Base-by-base conservation (phyloP, 2,329 filamentous ascomycete genomes). In the Emericellopsis cladophorae region DNA sequence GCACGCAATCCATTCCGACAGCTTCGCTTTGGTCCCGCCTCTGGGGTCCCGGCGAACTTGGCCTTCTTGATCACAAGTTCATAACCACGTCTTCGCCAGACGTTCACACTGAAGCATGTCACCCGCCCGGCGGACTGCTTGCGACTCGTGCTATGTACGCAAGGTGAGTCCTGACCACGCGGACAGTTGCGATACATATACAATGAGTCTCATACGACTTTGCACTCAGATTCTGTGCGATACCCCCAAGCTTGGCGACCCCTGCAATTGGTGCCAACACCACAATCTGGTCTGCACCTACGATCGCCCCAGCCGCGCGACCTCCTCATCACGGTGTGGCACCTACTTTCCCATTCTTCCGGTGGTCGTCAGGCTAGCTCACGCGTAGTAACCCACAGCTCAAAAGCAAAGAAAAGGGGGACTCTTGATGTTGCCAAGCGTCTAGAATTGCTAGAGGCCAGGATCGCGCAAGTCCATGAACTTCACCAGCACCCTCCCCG, bases 201-300 rank as follows among this genome's bases (percentile, higher is more conserved):
- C 18, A 15, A 14, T 35, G 32, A 8, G n/a, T 35, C 9, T 15
- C 9, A n/a, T 38, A 7, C 36, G 16, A 5, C 22, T 21, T 24
- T 40, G 22, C 12, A 15, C 23, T 7, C 37, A 44, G 43, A 44
- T 44, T 15, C 37, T 39, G 21, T 44, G 43, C 34, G 43, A 42
- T 31, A 31, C 23, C 14, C 18, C 37, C 4, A 26, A 24, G 9
- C 14, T 9, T 12, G 33, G 31, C 3, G 10, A 29, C 10, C 32
- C 26, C 7, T 44, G 43, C 24, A 34, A 44, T 35, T 44, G 43
- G 43, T 44, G 43, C 35, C 26, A 7, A 15, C 40, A 44, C 29
- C 43, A 42, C 15, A 34, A 38, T 31, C 18, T 41, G 7, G 21
- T 39, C 22, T 44, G 42, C 36, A 44, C 42, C 14, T 42, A 32